These are phyloP conservation scores for Clitocybe nebularis DNA, from an alignment of 1,284 basidiomycete genomes.

Conservation along the genomic window DNA sequence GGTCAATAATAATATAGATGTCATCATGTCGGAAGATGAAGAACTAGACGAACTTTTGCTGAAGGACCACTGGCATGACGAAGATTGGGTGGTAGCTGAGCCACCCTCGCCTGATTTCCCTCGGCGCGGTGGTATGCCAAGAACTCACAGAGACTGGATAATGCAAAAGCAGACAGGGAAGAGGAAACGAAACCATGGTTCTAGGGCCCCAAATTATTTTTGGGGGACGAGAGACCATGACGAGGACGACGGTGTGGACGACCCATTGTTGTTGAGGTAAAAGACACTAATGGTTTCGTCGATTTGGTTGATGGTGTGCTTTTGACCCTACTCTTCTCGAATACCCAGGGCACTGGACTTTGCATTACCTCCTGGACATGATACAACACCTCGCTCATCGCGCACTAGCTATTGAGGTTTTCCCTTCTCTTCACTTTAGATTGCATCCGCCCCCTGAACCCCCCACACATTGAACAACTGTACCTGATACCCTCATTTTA, in stretches of 20 bases:
- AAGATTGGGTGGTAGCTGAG: slow-evolving; percentile 26
- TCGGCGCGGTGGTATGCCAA: slow-evolving; percentile 8
- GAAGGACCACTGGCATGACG: slow-evolving; percentile 21
- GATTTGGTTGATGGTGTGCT: not conserved
- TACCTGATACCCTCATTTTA: too few species aligned
- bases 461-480: too few species aligned
- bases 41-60: slow-evolving; percentile 18
- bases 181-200: not conserved
- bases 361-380: too few species aligned
- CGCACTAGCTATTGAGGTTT: too few species aligned
- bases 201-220: not conserved
- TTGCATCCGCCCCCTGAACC: too few species aligned
- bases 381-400: too few species aligned
- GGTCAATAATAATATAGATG: not conserved
- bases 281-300: not conserved
- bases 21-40: slow-evolving; percentile 10
- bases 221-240: slow-evolving; percentile 16
- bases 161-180: not conserved
- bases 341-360: not conserved
- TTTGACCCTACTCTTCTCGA: not conserved
- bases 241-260: slow-evolving; percentile 16
- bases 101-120: slow-evolving; percentile 29
- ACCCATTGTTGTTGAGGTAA: slow-evolving; percentile 16
- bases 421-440: too few species aligned
- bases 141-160: slow-evolving; percentile 7